phyloP scores from a whole-genome alignment of 306 rosid genomes.

The Pterocarpus macrocarpus region DNA sequence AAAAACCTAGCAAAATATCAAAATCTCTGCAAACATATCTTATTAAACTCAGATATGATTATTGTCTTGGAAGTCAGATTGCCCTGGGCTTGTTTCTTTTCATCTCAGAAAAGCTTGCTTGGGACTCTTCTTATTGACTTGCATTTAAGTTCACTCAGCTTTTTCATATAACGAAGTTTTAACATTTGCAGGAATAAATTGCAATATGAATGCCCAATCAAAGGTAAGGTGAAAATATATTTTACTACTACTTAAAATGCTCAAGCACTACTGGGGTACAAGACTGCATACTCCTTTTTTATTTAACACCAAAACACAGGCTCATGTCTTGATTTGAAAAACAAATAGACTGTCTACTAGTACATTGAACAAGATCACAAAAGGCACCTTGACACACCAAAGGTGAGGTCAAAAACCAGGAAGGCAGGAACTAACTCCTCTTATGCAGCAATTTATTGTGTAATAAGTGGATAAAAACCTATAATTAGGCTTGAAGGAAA shows the following conservation, averaged over 20 bases:
- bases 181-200: too few species aligned
- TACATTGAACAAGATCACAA: constrained; percentile 4
- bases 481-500: background rate
- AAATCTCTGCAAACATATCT: too few species aligned
- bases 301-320: background rate
- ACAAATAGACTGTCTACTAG: background rate
- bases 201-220: too few species aligned
- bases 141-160: too few species aligned
- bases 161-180: too few species aligned
- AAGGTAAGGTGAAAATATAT: background rate
- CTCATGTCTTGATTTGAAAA: background rate
- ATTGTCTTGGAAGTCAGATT: too few species aligned
- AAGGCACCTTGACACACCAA: background rate
- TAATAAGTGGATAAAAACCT: background rate
- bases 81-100: too few species aligned
- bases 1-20: too few species aligned
- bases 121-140: too few species aligned
- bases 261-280: background rate
- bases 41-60: too few species aligned
- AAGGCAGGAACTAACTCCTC: background rate
- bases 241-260: background rate
- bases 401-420: background rate
- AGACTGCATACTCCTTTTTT: background rate
- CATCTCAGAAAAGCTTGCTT: too few species aligned
- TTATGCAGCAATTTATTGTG: background rate